These are phyloP conservation scores for Rhexocercosporidium sp. DNA, from an alignment of 2,329 filamentous ascomycete species.

Conservation along the genomic window DNA sequence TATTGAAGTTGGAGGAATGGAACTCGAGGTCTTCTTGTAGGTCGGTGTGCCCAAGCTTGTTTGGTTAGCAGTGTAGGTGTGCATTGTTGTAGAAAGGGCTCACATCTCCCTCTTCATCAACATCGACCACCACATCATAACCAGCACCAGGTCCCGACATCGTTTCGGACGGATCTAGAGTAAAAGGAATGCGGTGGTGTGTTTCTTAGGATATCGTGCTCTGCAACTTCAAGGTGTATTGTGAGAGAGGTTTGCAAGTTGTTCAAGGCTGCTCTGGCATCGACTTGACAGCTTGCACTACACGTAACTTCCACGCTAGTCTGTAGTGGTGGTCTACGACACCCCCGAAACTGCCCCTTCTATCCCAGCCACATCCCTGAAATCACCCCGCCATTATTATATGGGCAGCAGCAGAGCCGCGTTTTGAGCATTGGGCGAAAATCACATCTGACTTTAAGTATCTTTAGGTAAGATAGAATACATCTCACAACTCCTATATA, in stretches of 20 bases:
- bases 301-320: neutral
- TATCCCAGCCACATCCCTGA: neutral
- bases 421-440: too few relatives aligned
- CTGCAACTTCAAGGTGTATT: neutral
- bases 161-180: constrained; percentile 8
- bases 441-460: too few relatives aligned
- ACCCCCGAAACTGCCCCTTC: neutral
- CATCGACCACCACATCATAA: constrained; percentile 97
- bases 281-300: constrained; percentile 1
- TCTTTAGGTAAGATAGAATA: too few relatives aligned
- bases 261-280: neutral
- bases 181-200: neutral
- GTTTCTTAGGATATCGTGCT: neutral
- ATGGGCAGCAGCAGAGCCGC: neutral
- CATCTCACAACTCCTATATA: too few relatives aligned
- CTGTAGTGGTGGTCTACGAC: neutral
- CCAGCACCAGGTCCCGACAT: constrained; percentile 68
- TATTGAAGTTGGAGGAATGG: constrained; percentile 87
- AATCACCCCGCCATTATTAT: neutral
- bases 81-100: constrained; percentile 25
- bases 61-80: neutral
- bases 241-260: neutral
- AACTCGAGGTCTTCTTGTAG: constrained; percentile 99
- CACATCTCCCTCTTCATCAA: constrained; percentile 82
- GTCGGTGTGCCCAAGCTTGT: constrained; percentile 90